Conservation (phyloP, 306 rosid species). For the Inga laurina region DNA sequence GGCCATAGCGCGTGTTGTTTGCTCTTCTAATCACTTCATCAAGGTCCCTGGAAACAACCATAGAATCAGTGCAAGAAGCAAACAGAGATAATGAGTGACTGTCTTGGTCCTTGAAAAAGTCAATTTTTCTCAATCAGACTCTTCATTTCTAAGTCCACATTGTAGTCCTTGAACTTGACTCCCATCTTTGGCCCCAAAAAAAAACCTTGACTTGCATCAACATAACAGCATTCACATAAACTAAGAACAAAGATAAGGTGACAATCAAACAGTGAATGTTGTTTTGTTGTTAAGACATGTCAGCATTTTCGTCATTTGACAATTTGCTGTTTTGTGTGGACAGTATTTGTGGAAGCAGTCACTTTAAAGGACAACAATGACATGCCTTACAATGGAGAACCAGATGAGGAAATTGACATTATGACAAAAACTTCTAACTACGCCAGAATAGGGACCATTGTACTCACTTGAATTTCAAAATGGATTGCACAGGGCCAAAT, state of each 20-base stretch:
- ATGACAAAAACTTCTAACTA: neutral
- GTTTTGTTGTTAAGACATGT: neutral
- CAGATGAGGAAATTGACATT: neutral
- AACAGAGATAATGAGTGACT: neutral
- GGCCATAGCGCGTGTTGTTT: slow-evolving; percentile 68
- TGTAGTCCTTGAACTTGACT: neutral
- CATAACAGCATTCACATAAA: neutral
- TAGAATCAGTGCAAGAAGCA: slow-evolving; percentile 9
- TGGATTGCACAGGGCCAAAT: slow-evolving; percentile 91
- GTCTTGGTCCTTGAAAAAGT: neutral
- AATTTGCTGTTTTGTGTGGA: neutral
- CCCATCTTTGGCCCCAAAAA: neutral
- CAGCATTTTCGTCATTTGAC: neutral
- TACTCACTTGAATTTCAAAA: slow-evolving; percentile 81
- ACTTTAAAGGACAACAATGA: neutral
- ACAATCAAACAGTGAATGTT: neutral
- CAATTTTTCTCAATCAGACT: neutral
- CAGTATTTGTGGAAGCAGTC: neutral
- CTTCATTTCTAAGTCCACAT: neutral
- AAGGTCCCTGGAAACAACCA: slow-evolving; percentile 52
- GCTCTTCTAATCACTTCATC: slow-evolving; percentile 80
- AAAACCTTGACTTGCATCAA: neutral
- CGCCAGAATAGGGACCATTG: slow-evolving; percentile 3
- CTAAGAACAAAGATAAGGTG: neutral
- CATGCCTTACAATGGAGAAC: neutral